Evolutionary conservation across 345 rosid genomes (phyloP), one percentile per base, ranked within the genome.

Genomic region (Raphanus sativus): DNA sequence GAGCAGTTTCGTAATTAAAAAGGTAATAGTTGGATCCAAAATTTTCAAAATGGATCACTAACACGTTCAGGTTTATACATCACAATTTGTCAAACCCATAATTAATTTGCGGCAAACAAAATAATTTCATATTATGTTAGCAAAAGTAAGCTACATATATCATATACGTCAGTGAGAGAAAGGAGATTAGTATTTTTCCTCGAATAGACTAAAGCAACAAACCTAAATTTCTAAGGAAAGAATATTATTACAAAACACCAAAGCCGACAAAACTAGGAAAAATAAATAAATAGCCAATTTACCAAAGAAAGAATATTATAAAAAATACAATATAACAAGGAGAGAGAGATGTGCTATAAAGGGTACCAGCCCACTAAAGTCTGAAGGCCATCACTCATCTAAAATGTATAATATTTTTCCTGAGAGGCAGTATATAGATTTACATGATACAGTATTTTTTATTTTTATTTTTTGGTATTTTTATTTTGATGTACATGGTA

Each of bases 211-310:
- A 77, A 64, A 65, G 76, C 60, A 40, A 71, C 9, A 65, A 65
- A 77, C 77, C 81, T 71, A 77, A 62, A 38, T 30, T 65, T 65
- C 17, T 28, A 11, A 2, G 69, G 59, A 67, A 36, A 30, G 29
- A 65, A 56, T 73, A 52, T 2, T 74, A 73, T 38, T 62, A 28
- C 59, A 48, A 52, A 79, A 68, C 75, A 59, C 42, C 65, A 64
- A 73, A 73, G 75, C 78, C 78, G 75, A 74, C 78, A 79, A 68
- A 77, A 28, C 75, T 54, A 62, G 25, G 66, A 24, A 68, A 73
- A 73, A 67, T 67, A 73, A 78, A 73, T 15, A 59, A 66, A 60
- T 45, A 25, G n/a, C 25, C 48, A 73, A 36, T 60, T 28, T 79
- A 62, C 33, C 60, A 8, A 78, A 72, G 64, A 62, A 29, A 69